Conservation (phyloP, 2,329 filamentous ascomycete genomes). For the Parastagonospora avenae region DNA sequence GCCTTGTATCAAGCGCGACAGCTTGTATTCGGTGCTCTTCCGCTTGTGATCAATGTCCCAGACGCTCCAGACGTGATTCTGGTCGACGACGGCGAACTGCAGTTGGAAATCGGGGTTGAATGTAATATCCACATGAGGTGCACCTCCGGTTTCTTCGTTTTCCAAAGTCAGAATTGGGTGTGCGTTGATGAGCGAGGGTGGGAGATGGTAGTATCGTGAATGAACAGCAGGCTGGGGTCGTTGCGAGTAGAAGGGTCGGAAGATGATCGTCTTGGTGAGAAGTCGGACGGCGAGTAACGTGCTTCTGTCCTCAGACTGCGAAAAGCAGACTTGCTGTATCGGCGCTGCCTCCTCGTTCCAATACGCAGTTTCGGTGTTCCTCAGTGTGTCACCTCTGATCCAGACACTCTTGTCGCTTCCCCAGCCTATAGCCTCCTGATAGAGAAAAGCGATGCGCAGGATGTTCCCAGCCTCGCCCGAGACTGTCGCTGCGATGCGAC, state of each 20-base stretch:
- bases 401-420: constrained; percentile 50
- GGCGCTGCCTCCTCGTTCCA: constrained; percentile 62
- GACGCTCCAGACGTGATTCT: constrained; percentile 68
- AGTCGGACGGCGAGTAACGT: constrained; percentile 59
- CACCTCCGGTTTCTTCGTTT: constrained; percentile 59
- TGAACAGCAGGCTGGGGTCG: constrained; percentile 12
- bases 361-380: constrained; percentile 52
- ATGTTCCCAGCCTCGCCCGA: constrained; percentile 64
- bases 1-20: constrained; percentile 40
- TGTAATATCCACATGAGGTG: constrained; percentile 64
- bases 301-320: constrained; percentile 49
- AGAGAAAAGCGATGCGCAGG: constrained; percentile 60
- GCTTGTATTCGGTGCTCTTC: constrained; percentile 37
- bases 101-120: constrained; percentile 67
- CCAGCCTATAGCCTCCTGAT: constrained; percentile 63
- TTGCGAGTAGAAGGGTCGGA: constrained; percentile 44
- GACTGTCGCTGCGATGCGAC: constrained; percentile 39
- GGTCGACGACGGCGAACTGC: constrained; percentile 70
- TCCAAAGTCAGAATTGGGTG: constrained; percentile 62
- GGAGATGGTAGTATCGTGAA: constrained; percentile 29
- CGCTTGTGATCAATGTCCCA: constrained; percentile 60
- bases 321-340: constrained; percentile 61
- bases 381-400: constrained; percentile 55
- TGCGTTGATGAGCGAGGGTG: constrained; percentile 59
- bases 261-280: constrained; percentile 52